Evolutionary conservation across 2,329 filamentous ascomycete species (phyloP), one percentile per base, ranked within the genome.

Genomic region (Aureobasidium vineae): DNA sequence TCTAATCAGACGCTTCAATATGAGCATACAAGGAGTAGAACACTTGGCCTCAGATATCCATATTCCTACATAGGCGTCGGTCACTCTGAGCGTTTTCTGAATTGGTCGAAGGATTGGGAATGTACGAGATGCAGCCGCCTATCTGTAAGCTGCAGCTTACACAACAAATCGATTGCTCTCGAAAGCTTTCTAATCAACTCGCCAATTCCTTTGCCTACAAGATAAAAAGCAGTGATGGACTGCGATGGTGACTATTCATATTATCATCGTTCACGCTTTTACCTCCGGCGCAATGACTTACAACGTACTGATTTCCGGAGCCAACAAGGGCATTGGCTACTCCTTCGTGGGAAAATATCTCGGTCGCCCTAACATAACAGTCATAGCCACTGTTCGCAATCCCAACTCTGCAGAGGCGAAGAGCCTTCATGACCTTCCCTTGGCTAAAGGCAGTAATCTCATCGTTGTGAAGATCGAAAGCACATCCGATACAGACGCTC

Each of bases 401-500:
- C 38, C 59, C 28, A 47, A 40, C 31, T 28, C 21, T 26, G 31
- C 33, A 16, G 53, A 53, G 13, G 43, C 63, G 16, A 52, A 63
- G 10, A 36, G 19, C n/a, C 53, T 68, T 8, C 13, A 56, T 33
- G 21, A 31, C 19, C n/a, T 67, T 16, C 49, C n/a, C 41, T 52
- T 61, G 41, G 65, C 61, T 21, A 16, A 57, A 16, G 67, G 65
- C 40, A 61, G 47, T 56, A 64, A 45, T 4, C 65, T 69, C 40
- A 63, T 70, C 38, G 26, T 69, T 52, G 63, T 70, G 21, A 67
- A 65, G 38, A 52, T 70, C 31, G 69, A 70, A 36, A 67, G 52
- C 56, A 31, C 47, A 10, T 67, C 53, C n/a, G 31, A 56, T 15
- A 49, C 49, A 16, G 67, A 65, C 45, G 36, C 67, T n/a, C 16